phyloP scores from a whole-genome alignment of 2,329 filamentous ascomycete genomes.

The Xylariales sp. region DNA sequence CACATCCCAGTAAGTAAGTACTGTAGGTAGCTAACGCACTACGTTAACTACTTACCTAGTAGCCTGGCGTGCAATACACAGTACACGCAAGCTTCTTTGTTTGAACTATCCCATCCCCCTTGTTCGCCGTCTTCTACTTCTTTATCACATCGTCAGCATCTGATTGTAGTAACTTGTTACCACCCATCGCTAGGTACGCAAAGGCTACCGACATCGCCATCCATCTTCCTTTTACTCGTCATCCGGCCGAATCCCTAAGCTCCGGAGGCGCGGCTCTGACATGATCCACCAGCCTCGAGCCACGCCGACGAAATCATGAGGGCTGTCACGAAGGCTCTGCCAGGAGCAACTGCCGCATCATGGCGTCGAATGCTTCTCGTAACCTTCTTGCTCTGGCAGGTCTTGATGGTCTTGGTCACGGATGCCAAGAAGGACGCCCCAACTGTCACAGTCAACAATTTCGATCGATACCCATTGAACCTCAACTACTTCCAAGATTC shows the following conservation, averaged over 20 bases:
- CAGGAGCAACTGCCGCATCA: constrained; percentile 26
- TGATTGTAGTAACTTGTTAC: background rate
- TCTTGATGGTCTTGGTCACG: constrained; percentile 32
- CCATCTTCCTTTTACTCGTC: constrained; percentile 46
- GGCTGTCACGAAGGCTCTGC: constrained; percentile 41
- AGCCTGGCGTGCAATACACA: background rate
- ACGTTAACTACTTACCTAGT: too few species aligned
- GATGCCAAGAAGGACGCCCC: constrained; percentile 63
- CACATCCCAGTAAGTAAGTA: background rate
- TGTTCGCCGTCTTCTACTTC: background rate
- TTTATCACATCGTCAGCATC: background rate
- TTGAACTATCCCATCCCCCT: background rate
- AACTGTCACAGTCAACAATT: constrained; percentile 57
- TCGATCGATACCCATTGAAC: constrained; percentile 62
- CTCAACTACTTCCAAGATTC: constrained; percentile 91
- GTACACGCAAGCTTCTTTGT: background rate
- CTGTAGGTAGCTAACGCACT: too few species aligned
- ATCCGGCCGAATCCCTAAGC: constrained; percentile 1
- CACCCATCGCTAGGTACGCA: background rate
- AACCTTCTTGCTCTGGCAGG: constrained; percentile 9
- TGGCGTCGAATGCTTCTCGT: constrained; percentile 12
- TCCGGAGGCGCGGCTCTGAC: constrained; percentile 23
- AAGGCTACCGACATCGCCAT: constrained; percentile 11
- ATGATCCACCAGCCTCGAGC: constrained; percentile 37
- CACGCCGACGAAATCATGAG: constrained; percentile 46